These are phyloP conservation scores for Aspergillus carlsbadensis DNA, from an alignment of 495 filamentous ascomycete genomes.

Conservation along the genomic window DNA sequence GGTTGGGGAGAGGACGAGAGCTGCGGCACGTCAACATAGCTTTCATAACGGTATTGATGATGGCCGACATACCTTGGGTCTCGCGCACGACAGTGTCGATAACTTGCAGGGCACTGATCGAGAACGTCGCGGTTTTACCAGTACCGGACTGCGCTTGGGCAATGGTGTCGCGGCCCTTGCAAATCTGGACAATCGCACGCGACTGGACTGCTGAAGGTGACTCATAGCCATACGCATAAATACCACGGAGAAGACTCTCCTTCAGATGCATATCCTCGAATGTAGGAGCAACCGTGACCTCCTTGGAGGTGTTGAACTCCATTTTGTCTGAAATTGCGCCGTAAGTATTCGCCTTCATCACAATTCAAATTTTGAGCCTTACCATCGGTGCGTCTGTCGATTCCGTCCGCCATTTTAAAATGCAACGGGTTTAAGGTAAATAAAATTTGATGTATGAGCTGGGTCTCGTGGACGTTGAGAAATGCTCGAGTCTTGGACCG, in stretches of 20 bases:
- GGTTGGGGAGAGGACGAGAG: constrained; percentile 94
- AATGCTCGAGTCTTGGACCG: constrained; percentile 6
- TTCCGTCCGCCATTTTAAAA: constrained; percentile 83
- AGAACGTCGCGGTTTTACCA: constrained; percentile 98
- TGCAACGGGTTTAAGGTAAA: constrained; percentile 3
- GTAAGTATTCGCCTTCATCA: constrained; percentile 26
- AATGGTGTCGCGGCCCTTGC: constrained; percentile 97
- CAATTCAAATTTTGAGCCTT: constrained; percentile 9
- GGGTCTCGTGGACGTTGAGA: neutral
- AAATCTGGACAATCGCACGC: constrained; percentile 96
- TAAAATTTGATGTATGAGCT: neutral
- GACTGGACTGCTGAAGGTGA: constrained; percentile 96
- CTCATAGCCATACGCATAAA: constrained; percentile 98
- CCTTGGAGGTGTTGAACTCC: constrained; percentile 97
- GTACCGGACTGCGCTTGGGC: constrained; percentile 99
- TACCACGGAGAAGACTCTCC: constrained; percentile 91
- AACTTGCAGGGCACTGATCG: constrained; percentile 94
- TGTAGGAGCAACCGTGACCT: constrained; percentile 82
- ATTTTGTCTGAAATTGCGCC: constrained; percentile 66
- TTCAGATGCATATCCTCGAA: constrained; percentile 84
- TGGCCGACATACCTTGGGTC: constrained; percentile 62
- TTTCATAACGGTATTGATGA: too few species aligned
- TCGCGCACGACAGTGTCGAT: constrained; percentile 82
- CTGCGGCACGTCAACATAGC: constrained; percentile 36
- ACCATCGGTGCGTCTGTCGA: constrained; percentile 89